phyloP scores from a whole-genome alignment of 148 eudicot species.

The Nepenthes mirabilis region DNA sequence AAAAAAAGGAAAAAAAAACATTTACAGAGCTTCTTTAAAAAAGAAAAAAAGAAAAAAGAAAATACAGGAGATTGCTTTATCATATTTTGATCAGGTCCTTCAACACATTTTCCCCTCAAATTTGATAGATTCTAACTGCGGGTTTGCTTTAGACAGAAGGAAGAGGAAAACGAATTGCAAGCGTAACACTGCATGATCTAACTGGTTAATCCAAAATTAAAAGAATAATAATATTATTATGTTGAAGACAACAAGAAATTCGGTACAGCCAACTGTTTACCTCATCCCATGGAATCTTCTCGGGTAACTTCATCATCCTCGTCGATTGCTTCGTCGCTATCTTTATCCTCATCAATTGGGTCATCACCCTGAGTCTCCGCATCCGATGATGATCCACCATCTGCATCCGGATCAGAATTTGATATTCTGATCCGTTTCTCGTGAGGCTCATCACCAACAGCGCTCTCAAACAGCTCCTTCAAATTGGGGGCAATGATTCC shows the following conservation, averaged over 20 bases:
- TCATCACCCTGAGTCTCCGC: slow-evolving; percentile 42
- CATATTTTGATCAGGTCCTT: no score
- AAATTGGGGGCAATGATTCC: slow-evolving; percentile 77
- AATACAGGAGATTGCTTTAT: no score
- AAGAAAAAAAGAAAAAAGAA: no score
- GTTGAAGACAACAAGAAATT: background rate
- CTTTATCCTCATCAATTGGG: slow-evolving; percentile 11
- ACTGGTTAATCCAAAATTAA: background rate
- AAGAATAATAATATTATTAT: background rate
- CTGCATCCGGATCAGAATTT: slow-evolving; percentile 35
- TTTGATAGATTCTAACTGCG: no score
- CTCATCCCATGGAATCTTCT: slow-evolving; percentile 58
- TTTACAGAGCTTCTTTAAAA: no score
- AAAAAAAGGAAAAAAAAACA: no score
- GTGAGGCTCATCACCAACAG: slow-evolving; percentile 15
- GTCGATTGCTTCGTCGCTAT: slow-evolving; percentile 29
- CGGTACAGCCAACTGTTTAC: background rate
- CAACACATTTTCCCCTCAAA: no score
- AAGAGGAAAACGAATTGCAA: no score
- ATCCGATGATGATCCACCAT: slow-evolving; percentile 32
- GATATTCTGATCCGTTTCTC: slow-evolving; percentile 21
- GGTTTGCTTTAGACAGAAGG: no score
- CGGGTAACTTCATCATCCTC: slow-evolving; percentile 65
- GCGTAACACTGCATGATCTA: background rate
- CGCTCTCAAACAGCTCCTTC: slow-evolving; percentile 48